Evolutionary conservation across 805 yeast genomes (phyloP), one percentile per base, ranked within the genome.

Genomic region (Torulaspora gathmanii): DNA sequence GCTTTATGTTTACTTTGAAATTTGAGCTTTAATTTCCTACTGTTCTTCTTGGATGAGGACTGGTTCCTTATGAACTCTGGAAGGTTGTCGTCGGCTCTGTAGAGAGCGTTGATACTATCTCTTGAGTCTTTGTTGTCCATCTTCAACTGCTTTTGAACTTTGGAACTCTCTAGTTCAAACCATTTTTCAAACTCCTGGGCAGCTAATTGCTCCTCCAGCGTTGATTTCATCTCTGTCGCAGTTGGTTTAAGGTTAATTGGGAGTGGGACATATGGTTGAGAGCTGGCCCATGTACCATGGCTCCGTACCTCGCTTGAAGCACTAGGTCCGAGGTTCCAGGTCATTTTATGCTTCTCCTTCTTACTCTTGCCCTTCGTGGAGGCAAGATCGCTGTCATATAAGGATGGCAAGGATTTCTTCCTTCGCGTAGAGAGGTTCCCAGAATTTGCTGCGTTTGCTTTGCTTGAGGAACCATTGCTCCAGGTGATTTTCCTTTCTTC

Each of bases 151-250:
- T 57, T 57, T 58, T 83, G 91, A 6, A 83, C 83, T 41, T 75
- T 70, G n/a, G 71, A 70, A 44, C 87, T 74, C 57, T 89, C 96
- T 52, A 78, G 80, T 29, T 78, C 83, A 90, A 95, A 89, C 96
- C 96, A 89, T 48, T 69, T 74, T 23, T 82, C 89, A 69, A 89
- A 89, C 58, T 82, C 88, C 57, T 86, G 86, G 51, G 89, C 96
- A 52, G 82, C 82, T 58, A 82, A 83, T 37, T 84, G 75, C 46
- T 89, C 95, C 37, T 77, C 80, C 34, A 86, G 63, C 1, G 86
- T 71, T 44, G 71, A 71, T 16, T 47, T 20, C 33, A 45, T 50
- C 28, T 37, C 13, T 3, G 29, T 15, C 11, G 36, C 38, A 3
- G 23, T 19, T 28, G 44, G 22, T 10, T 40, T 35, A 10, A 17